phyloP scores from a whole-genome alignment of 2,329 filamentous ascomycete genomes.

The Stachybotrys elegans region DNA sequence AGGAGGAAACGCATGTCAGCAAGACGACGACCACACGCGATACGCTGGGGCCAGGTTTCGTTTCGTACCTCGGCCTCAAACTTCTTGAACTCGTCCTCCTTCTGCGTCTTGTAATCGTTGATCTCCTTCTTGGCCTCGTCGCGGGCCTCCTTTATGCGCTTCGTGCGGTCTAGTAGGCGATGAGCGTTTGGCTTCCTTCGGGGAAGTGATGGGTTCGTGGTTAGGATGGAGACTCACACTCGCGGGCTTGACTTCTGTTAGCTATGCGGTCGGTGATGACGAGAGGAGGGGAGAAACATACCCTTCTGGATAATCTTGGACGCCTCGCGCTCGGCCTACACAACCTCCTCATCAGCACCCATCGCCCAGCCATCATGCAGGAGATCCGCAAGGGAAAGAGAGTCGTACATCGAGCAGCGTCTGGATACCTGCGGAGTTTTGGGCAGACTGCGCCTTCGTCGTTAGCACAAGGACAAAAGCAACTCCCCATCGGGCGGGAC shows the following conservation, averaged over 20 bases:
- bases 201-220: slow-evolving; percentile 7
- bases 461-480: not conserved
- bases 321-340: slow-evolving; percentile 90
- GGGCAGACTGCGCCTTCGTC: slow-evolving; percentile 77
- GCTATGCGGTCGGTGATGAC: too few species aligned
- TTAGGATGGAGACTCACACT: slow-evolving; percentile 60
- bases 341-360: too few species aligned
- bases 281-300: slow-evolving; percentile 38
- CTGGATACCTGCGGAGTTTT: slow-evolving; percentile 98
- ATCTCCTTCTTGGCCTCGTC: slow-evolving; percentile 98
- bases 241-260: slow-evolving; percentile 72
- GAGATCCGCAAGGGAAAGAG: too few species aligned
- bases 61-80: slow-evolving; percentile 68
- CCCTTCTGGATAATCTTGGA: slow-evolving; percentile 99
- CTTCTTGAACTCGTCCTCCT: slow-evolving; percentile 92
- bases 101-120: slow-evolving; percentile 80
- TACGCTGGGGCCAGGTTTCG: not conserved
- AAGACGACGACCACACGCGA: slow-evolving; percentile 3
- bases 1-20: slow-evolving; percentile 3
- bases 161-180: slow-evolving; percentile 61
- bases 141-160: slow-evolving; percentile 93
- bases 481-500: too few species aligned
- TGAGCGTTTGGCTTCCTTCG: too few species aligned
- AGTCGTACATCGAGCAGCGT: slow-evolving; percentile 90
- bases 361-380: too few species aligned